Evolutionary conservation across 352 stramenopile genomes (phyloP), one percentile per base, ranked within the genome.

Genomic region (Lagenidium sp.): DNA sequence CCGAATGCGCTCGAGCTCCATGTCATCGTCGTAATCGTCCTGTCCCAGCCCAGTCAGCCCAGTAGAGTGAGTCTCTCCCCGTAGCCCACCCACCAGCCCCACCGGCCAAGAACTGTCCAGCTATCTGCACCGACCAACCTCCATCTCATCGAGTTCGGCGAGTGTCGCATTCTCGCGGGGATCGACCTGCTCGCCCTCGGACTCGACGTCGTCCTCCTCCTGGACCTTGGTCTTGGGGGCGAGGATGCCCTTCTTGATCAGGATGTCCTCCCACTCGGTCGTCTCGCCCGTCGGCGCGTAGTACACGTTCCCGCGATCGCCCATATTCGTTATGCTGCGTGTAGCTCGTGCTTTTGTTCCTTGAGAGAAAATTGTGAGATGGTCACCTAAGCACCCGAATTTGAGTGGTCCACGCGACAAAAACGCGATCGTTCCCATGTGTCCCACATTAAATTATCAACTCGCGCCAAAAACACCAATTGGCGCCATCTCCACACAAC

Each of bases 211-310:
- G 36, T 80, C 69, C 46, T 94, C 79, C 8, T 89, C 72, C 28
- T 61, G 65, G 29, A 91, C 82, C 61, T 94, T 94, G 31, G 74
- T 89, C 76, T 92, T 94, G 34, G 82, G 82, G 19, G 82, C 82
- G 22, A 94, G 55, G 50, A 94, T 94, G 5, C 82, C 82, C 50
- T 88, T 89, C 63, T 92, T 94, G 37, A 94, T 60, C 44, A 94
- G 57, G 51, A 94, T 94, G 43, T 94, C 82, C 59, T 94, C 82
- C 82, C 82, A 94, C 62, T 94, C 79, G 23, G 82, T 94, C 46
- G 82, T 94, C 66, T 94, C 82, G 51, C 82, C 82, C 53, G 82
- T 94, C 16, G 78, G 78, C 60, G 65, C 82, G 65, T 94, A 94
- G 51, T 63, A 79, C 59, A 88, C 85, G 55, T 78, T 83, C 31